Evolutionary conservation across 108 stramenopile genomes (phyloP).

Genomic region (Pseudonitzschia pungens): DNA sequence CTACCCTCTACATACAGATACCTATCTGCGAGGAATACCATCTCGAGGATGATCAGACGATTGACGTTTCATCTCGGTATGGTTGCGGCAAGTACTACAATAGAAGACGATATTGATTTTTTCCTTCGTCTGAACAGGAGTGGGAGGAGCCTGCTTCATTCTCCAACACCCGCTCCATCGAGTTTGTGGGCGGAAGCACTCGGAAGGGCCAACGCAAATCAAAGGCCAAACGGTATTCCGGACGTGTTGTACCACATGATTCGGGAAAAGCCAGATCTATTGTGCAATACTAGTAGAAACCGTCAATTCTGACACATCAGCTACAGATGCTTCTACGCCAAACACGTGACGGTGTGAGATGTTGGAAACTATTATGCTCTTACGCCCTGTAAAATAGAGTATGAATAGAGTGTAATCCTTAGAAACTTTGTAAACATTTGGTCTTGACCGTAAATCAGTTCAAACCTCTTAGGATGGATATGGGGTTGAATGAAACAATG

Average conservation of each 20-base stretch:
- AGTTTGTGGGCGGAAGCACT: conserved; percentile 25
- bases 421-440: too few relatives aligned
- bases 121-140: conserved; percentile 33
- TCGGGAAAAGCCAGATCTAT: conserved; percentile 28
- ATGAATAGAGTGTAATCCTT: too few relatives aligned
- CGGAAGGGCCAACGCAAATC: conserved; percentile 11
- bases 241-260: conserved; percentile 36
- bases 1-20: conserved; percentile 22
- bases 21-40: conserved; percentile 19
- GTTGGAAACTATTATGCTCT: too few relatives aligned
- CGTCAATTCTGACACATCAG: neutral
- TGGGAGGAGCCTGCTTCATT: conserved; percentile 28
- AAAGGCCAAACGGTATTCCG: conserved; percentile 13
- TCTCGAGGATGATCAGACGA: neutral
- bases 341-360: too few relatives aligned
- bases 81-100: neutral
- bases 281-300: neutral
- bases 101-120: conserved; percentile 28
- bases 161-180: neutral
- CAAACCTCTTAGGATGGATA: too few relatives aligned
- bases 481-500: too few relatives aligned
- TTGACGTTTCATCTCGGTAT: neutral
- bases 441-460: too few relatives aligned
- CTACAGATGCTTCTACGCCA: too few relatives aligned
- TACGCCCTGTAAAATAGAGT: too few relatives aligned